These are phyloP conservation scores for Keithomyces neogunnii DNA, from an alignment of 2,329 filamentous ascomycete species.

Conservation along the genomic window DNA sequence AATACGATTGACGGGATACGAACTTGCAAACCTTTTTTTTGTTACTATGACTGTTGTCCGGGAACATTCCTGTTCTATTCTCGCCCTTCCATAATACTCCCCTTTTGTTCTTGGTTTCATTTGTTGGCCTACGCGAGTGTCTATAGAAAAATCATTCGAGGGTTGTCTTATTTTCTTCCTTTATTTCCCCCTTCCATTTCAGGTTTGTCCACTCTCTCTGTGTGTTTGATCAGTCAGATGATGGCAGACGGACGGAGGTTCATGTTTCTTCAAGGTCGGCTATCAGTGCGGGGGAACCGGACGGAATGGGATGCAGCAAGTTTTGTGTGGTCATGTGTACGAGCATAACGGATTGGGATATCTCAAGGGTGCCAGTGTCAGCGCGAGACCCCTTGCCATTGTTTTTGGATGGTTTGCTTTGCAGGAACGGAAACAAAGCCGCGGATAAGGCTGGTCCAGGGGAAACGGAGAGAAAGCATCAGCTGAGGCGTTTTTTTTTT, in stretches of 20 bases:
- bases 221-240: background rate
- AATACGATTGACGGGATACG: background rate
- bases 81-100: background rate
- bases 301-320: background rate
- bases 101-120: background rate
- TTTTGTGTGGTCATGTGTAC: background rate
- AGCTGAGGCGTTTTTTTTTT: conserved; percentile 9
- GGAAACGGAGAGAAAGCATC: conserved; percentile 4
- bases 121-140: background rate
- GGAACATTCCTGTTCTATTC: background rate
- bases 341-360: conserved; percentile 3
- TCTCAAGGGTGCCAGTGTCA: conserved; percentile 1
- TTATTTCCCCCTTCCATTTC: background rate
- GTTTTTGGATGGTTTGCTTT: conserved; percentile 10
- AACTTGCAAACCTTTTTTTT: background rate
- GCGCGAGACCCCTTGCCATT: background rate
- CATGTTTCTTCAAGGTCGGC: background rate
- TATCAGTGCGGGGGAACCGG: background rate
- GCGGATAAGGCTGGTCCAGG: background rate
- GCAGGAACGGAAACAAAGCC: background rate
- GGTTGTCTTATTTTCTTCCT: background rate
- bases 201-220: too few relatives aligned
- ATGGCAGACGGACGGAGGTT: background rate
- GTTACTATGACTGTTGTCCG: conserved; percentile 8
- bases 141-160: background rate